Base-by-base conservation (phyloP, 208 protist species). In the Herpetomonas tarakana region DNA sequence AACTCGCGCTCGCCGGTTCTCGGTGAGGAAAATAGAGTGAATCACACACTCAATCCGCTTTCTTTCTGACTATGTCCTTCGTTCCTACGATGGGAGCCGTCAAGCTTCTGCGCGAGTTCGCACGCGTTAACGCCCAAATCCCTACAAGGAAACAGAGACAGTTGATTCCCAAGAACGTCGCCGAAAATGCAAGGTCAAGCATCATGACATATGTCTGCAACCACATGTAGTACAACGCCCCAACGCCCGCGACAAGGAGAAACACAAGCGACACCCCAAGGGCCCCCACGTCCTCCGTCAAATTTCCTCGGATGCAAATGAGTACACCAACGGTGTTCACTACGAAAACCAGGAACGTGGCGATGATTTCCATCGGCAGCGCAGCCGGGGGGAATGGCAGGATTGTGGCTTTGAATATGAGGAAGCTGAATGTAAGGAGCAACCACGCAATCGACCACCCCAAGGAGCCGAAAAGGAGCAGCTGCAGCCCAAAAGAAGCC, bases 151-250 rank as follows among this genome's bases (percentile, higher is more conserved):
- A 35, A n/a, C 68, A 61, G 19, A 88, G 22, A 3, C 41, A 58
- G 54, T 83, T 81, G 16, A 81, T 44, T 16, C 63, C 74, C 31
- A 88, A 58, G 11, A 82, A 68, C 19, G 54, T 69, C 3, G 77
- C 70, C 24, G 81, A 88, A 53, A 88, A 76, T 11, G 47, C 74
- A 12, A 88, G 39, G 49, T 88, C 81, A 1, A 88, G 62, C 67
- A 60, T 71, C 71, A 82, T 79, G 21, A 88, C 77, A 44, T 88
- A 88, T 29, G 81, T 81, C 60, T 88, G 81, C 1, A 88, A 53
- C 76, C 81, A 88, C 81, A 84, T 88, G 58, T 76, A 88, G 52
- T 84, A 88, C 19, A 82, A 41, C 19, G 68, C 74, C 18, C 76
- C 81, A 55, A 70, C 50, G 3, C 56, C 58, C 12, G 59, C 55